phyloP scores from a whole-genome alignment of 352 stramenopile genomes.

The Pythium rhizo-oryzae region DNA sequence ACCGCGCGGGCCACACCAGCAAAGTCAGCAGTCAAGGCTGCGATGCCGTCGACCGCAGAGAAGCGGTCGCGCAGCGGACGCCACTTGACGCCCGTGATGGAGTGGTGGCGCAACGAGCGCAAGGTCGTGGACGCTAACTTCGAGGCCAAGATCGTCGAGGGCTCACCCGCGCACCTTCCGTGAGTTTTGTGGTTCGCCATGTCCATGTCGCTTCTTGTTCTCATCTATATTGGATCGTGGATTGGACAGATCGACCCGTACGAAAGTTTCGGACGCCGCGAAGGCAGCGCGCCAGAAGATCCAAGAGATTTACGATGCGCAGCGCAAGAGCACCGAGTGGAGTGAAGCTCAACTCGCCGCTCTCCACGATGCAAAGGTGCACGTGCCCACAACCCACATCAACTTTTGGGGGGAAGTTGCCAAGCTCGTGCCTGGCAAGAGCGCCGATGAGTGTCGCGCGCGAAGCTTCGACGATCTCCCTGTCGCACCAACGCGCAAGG shows the following conservation, averaged over 20 bases:
- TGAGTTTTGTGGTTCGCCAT: slow-evolving; percentile 10
- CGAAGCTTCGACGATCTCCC: slow-evolving; percentile 64
- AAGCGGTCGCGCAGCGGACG: slow-evolving; percentile 30
- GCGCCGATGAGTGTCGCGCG: slow-evolving; percentile 54
- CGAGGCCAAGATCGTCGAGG: slow-evolving; percentile 28
- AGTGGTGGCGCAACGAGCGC: slow-evolving; percentile 52
- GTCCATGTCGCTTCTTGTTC: not conserved
- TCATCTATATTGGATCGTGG: not conserved
- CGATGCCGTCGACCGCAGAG: not conserved
- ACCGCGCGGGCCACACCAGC: not conserved
- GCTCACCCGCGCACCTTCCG: slow-evolving; percentile 33
- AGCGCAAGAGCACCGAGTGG: slow-evolving; percentile 44
- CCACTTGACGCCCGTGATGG: slow-evolving; percentile 41
- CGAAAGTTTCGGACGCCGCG: slow-evolving; percentile 7
- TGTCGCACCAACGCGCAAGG: slow-evolving; percentile 44
- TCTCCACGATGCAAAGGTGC: slow-evolving; percentile 54
- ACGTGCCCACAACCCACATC: slow-evolving; percentile 58
- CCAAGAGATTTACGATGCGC: slow-evolving; percentile 28
- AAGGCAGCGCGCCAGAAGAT: slow-evolving; percentile 29
- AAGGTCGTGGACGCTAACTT: slow-evolving; percentile 25
- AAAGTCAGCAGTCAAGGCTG: not conserved
- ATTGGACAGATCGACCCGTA: slow-evolving; percentile 11
- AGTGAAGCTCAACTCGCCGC: slow-evolving; percentile 50
- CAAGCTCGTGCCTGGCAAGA: slow-evolving; percentile 52
- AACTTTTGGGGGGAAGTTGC: slow-evolving; percentile 71